These are phyloP conservation scores for Cyclotella sp. DNA, from an alignment of 108 stramenopile genomes.

Conservation along the genomic window DNA sequence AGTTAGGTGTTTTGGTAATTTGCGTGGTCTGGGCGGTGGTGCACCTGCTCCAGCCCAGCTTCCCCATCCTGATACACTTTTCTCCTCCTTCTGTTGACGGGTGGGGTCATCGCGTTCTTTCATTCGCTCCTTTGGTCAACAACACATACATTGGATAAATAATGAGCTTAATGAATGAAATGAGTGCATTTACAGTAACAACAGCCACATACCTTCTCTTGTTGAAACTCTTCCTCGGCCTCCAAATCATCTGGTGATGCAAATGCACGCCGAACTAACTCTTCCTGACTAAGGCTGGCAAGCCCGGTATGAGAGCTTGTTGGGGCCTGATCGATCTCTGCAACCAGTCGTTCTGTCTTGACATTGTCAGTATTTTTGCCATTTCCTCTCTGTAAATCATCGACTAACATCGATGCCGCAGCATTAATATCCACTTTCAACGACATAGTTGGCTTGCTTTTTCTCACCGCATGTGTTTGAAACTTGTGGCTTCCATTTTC, in stretches of 20 bases:
- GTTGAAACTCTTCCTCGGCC: constrained; percentile 89
- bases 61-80: constrained; percentile 84
- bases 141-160: not conserved
- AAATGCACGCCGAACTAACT: constrained; percentile 93
- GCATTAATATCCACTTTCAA: constrained; percentile 39
- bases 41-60: constrained; percentile 90
- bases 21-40: constrained; percentile 66
- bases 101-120: constrained; percentile 79
- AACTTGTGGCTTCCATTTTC: not conserved
- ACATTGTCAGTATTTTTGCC: not conserved
- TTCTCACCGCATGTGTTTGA: not conserved
- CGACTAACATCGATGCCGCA: constrained; percentile 54
- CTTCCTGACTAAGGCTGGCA: constrained; percentile 75
- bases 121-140: constrained; percentile 50
- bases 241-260: constrained; percentile 82
- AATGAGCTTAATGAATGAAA: not conserved
- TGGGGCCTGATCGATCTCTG: not conserved
- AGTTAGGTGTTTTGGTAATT: constrained; percentile 63
- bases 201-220: constrained; percentile 71
- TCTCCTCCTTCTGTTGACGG: constrained; percentile 63
- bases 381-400: constrained; percentile 20
- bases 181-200: not conserved
- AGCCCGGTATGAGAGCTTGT: constrained; percentile 24
- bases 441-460: constrained; percentile 22
- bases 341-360: constrained; percentile 11